Evolutionary conservation across 139 green algal species (phyloP).

Genomic region (Ettlia oleoabundans): DNA sequence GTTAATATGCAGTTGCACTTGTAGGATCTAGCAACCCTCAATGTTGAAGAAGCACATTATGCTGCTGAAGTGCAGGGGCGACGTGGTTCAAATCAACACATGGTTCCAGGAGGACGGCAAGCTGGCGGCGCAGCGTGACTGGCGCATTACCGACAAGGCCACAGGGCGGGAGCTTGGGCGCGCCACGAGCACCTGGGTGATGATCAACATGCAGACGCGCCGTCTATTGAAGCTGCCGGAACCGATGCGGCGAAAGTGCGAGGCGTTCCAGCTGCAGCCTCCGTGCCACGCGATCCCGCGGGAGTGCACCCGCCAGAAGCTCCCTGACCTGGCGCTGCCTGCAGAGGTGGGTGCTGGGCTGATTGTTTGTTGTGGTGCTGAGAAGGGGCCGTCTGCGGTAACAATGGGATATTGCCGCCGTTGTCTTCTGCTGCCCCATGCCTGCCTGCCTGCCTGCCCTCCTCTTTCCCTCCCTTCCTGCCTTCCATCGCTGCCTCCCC

Average conservation of each 20-base stretch:
- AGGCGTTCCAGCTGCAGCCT: constrained; percentile 49
- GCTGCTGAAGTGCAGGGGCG: constrained; percentile 60
- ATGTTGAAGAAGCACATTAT: too few species aligned
- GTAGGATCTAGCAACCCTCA: too few species aligned
- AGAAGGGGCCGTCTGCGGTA: too few species aligned
- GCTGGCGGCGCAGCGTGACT: constrained; percentile 84
- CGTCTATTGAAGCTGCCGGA: constrained; percentile 80
- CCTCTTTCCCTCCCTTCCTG: too few species aligned
- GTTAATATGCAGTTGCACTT: background rate
- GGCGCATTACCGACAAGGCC: constrained; percentile 64
- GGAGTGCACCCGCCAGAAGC: constrained; percentile 40
- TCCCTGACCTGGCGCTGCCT: constrained; percentile 47
- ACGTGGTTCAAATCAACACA: constrained; percentile 83
- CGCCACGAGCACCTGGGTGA: constrained; percentile 93
- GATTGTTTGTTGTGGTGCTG: too few species aligned
- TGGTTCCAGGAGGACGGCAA: constrained; percentile 89
- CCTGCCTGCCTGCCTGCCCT: too few species aligned
- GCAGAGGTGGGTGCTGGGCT: constrained; percentile 42
- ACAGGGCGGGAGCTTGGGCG: constrained; percentile 73
- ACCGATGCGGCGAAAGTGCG: constrained; percentile 61
- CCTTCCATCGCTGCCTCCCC: background rate
- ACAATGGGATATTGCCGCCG: too few species aligned
- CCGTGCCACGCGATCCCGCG: constrained; percentile 31
- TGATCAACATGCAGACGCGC: constrained; percentile 87
- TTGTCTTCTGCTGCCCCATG: too few species aligned